A percentile compares a stretch with the other conserved stretches of the same genome.
These are phyloP conservation scores for Immersiella caudata DNA, from an alignment of 495 filamentous ascomycete species.

Conservation along the genomic window DNA sequence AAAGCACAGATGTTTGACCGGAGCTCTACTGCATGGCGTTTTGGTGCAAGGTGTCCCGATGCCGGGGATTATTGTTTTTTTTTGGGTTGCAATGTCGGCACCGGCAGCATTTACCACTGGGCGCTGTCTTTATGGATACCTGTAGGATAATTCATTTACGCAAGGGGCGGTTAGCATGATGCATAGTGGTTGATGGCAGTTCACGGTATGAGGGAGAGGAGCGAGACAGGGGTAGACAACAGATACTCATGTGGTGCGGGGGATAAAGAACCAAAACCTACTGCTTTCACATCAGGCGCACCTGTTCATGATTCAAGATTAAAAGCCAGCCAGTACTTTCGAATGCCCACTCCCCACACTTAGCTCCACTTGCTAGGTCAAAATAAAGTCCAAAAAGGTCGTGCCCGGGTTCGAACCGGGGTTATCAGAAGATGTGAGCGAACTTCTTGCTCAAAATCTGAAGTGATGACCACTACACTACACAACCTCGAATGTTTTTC, in stretches of 20 bases:
- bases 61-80: not conserved
- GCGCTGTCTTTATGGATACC: constrained; percentile 6
- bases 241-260: too few relatives aligned
- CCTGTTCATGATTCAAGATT: not conserved
- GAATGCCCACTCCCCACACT: not conserved
- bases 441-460: not conserved
- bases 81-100: not conserved
- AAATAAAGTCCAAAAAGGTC: not conserved
- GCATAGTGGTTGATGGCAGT: not conserved
- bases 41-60: not conserved
- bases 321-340: not conserved
- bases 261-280: too few relatives aligned
- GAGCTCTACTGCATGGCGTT: not conserved
- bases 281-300: not conserved
- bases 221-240: too few relatives aligned
- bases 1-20: not conserved
- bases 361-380: not conserved
- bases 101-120: not conserved
- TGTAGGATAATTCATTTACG: not conserved
- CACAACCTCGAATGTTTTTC: not conserved
- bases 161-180: not conserved
- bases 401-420: not conserved
- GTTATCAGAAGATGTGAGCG: not conserved
- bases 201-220: not conserved
- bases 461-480: constrained; percentile 1